These are phyloP conservation scores for Talaromyces albobiverticillius DNA, from an alignment of 2,329 filamentous ascomycete species.

Conservation along the genomic window DNA sequence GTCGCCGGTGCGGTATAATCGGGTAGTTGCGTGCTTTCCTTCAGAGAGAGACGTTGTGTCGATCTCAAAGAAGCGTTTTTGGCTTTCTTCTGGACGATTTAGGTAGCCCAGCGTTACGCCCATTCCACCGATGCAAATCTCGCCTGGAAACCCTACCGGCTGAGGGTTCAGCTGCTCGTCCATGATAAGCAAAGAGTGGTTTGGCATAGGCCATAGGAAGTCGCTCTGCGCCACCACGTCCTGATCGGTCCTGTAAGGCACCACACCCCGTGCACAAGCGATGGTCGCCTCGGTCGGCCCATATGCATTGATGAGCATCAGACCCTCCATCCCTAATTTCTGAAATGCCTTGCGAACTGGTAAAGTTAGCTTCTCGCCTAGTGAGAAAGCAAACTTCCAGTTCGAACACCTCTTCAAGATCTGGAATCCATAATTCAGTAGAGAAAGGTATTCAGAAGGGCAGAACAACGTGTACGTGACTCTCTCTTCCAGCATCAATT, in stretches of 20 bases:
- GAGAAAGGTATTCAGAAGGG: slow-evolving; percentile 20
- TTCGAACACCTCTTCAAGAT: not conserved
- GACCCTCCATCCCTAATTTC: slow-evolving; percentile 10
- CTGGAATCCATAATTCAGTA: slow-evolving; percentile 17
- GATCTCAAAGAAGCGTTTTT: too few relatives aligned
- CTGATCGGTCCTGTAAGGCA: not conserved
- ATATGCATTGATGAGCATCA: slow-evolving; percentile 17
- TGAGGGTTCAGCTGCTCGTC: slow-evolving; percentile 37
- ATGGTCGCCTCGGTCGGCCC: slow-evolving; percentile 17
- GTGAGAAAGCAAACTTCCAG: slow-evolving; percentile 5
- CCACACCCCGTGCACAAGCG: not conserved
- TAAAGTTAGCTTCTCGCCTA: not conserved
- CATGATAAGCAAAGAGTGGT: slow-evolving; percentile 38
- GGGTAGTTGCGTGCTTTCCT: slow-evolving; percentile 35
- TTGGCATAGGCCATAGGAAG: slow-evolving; percentile 28
- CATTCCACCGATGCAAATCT: slow-evolving; percentile 34
- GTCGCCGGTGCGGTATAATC: slow-evolving; percentile 39
- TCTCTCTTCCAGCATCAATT: slow-evolving; percentile 15
- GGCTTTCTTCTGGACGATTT: too few relatives aligned
- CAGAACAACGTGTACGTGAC: slow-evolving; percentile 20
- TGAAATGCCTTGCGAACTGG: slow-evolving; percentile 9
- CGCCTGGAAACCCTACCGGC: slow-evolving; percentile 38
- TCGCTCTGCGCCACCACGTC: slow-evolving; percentile 23
- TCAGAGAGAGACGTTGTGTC: too few relatives aligned
- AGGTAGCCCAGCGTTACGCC: slow-evolving; percentile 21